Conservation (phyloP, 768 basidiomycete genomes). For the Mycena alexandri region DNA sequence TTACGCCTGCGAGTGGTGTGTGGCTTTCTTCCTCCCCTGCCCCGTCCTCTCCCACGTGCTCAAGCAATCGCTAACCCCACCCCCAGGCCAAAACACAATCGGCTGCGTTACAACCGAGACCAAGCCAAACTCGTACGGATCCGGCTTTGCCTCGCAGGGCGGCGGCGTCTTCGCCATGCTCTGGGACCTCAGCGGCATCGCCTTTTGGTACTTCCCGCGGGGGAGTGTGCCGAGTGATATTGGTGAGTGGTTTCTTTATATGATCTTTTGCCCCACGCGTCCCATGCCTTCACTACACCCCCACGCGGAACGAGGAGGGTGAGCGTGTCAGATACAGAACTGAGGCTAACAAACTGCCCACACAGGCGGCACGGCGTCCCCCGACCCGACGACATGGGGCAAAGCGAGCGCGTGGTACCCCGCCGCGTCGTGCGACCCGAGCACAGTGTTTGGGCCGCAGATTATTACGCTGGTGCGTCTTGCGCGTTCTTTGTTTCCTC, state of each 20-base stretch:
- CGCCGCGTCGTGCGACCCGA: conserved; percentile 67
- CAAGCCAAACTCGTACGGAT: conserved; percentile 44
- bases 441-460: conserved; percentile 68
- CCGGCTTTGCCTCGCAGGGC: conserved; percentile 48
- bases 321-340: no score
- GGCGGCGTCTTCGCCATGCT: conserved; percentile 74
- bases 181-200: conserved; percentile 64
- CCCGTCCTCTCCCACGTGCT: no score
- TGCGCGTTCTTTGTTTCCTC: conserved; percentile 9
- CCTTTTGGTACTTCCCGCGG: conserved; percentile 59
- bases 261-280: no score
- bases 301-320: no score
- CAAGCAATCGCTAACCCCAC: background rate
- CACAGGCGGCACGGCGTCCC: conserved; percentile 53
- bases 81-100: conserved; percentile 34
- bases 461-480: conserved; percentile 62
- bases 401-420: conserved; percentile 71
- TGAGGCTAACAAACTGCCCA: no score
- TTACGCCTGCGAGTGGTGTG: conserved; percentile 28
- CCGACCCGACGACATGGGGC: conserved; percentile 70
- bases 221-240: conserved; percentile 70
- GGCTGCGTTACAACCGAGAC: conserved; percentile 48
- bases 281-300: no score
- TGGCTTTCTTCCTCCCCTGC: no score
- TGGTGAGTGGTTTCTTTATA: no score